Conservation (phyloP, 805 yeast species). For the Isabelozyma pseudorhagii region DNA sequence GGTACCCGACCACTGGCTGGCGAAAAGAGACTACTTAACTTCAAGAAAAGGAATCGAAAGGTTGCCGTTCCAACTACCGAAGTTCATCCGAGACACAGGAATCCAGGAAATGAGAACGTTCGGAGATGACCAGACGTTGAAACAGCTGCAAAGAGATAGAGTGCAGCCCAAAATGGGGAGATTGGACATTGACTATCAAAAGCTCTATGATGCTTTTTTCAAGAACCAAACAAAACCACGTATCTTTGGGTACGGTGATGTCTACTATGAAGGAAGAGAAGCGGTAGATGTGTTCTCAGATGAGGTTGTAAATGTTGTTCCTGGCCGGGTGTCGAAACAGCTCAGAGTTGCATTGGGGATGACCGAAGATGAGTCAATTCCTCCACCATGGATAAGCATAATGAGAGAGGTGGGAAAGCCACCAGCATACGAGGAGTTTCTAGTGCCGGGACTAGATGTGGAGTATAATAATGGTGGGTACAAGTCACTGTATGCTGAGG, state of each 20-base stretch:
- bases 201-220: conserved; percentile 82
- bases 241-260: conserved; percentile 67
- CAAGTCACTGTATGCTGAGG: conserved; percentile 6
- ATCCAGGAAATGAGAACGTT: conserved; percentile 82
- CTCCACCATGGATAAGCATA: conserved; percentile 78
- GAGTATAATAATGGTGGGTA: conserved; percentile 37
- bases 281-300: conserved; percentile 36
- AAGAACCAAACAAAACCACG: conserved; percentile 73
- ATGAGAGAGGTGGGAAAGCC: conserved; percentile 78
- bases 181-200: conserved; percentile 81
- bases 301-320: conserved; percentile 43
- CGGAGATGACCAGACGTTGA: conserved; percentile 53
- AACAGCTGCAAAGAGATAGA: conserved; percentile 73
- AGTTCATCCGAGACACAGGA: conserved; percentile 76
- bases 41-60: conserved; percentile 64
- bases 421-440: conserved; percentile 69
- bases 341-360: conserved; percentile 71
- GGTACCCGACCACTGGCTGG: conserved; percentile 84
- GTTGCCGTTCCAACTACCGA: conserved; percentile 73
- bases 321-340: conserved; percentile 65
- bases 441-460: conserved; percentile 47
- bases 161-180: conserved; percentile 89
- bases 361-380: conserved; percentile 40
- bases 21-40: conserved; percentile 70
- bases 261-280: conserved; percentile 77